phyloP scores from a whole-genome alignment of 495 filamentous ascomycete species.

The Aspergillus steynii region DNA sequence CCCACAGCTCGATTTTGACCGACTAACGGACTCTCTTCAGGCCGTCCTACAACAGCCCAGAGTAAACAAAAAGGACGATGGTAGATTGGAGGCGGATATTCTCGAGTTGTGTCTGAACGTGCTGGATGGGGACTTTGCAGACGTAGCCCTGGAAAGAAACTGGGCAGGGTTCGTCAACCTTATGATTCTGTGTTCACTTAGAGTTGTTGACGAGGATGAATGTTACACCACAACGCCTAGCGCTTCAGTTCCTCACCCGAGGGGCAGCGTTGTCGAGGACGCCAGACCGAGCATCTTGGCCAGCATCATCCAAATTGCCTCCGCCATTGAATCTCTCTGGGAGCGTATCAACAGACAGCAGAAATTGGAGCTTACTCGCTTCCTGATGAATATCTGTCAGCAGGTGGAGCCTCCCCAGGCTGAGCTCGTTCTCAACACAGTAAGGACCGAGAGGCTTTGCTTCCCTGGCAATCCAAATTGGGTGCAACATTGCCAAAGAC shows the following conservation, averaged over 20 bases:
- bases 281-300: slow-evolving; percentile 41
- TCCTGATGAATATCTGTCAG: slow-evolving; percentile 39
- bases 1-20: slow-evolving; percentile 52
- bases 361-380: slow-evolving; percentile 37
- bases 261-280: slow-evolving; percentile 33
- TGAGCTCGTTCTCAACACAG: slow-evolving; percentile 41
- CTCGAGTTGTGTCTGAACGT: slow-evolving; percentile 48
- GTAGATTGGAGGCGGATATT: slow-evolving; percentile 57
- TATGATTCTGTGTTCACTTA: slow-evolving; percentile 69
- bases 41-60: slow-evolving; percentile 40
- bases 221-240: slow-evolving; percentile 19
- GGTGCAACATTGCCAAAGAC: slow-evolving; percentile 59
- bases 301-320: slow-evolving; percentile 40
- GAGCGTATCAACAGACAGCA: slow-evolving; percentile 42
- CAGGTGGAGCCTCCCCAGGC: slow-evolving; percentile 46
- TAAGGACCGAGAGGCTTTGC: slow-evolving; percentile 53
- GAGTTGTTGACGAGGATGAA: slow-evolving; percentile 42
- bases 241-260: slow-evolving; percentile 23
- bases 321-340: slow-evolving; percentile 43
- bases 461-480: slow-evolving; percentile 70
- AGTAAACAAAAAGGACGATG: slow-evolving; percentile 40
- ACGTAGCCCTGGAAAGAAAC: slow-evolving; percentile 33
- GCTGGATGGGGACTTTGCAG: slow-evolving; percentile 39
- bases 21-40: slow-evolving; percentile 56
- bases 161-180: slow-evolving; percentile 37